Base-by-base conservation (phyloP, 1,139 yeast species). In the Hansenula anomala region DNA sequence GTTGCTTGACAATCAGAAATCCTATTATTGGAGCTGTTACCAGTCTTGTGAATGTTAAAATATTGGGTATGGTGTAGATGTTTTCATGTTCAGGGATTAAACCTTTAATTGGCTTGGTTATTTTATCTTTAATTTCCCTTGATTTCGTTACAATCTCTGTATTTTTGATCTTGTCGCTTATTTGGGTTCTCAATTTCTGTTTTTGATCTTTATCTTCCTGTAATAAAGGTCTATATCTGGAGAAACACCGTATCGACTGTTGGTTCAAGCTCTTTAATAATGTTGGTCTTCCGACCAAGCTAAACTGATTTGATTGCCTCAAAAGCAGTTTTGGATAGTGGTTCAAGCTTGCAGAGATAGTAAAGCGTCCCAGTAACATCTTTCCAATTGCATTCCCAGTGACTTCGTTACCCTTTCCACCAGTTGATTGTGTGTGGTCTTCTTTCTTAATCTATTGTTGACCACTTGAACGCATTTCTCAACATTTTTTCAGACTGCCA, bases 21-120 rank as follows among this genome's bases (percentile, higher is more conserved):
- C 97, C 97, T 31, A 92, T 78, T 12, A 80, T 62, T 0, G 98
- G 99, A 0, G 98, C 81, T 3, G 89, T 67, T 4, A 75, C 63
- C 14, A 94, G 74, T 49, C 98, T 67, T 1, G 96, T 76, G 56
- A 84, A 61, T 0, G 98, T 92, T 37, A 94, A 68, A 23, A 86
- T 52, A 57, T 94, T 94, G 7, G 98, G 98, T 8, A 92, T 54
- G 0, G 96, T 89, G 59, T 81, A 82, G 14, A 87, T 67, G 49
- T 80, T 73, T 51, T 82, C 89, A 42, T 62, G 74, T 41, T 64
- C 65, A 2, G 70, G 69, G 8, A 66, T 56, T 25, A 66, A 38
- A 22, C 49, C 48, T 36, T 47, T 53, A 36, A 45, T 43, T 20
- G 50, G 48, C 27, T 59, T 49, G 24, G 54, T 50, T 28, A 59